Conservation (phyloP, 208 protist species). For the Leptomonas pyrrhocoris region DNA sequence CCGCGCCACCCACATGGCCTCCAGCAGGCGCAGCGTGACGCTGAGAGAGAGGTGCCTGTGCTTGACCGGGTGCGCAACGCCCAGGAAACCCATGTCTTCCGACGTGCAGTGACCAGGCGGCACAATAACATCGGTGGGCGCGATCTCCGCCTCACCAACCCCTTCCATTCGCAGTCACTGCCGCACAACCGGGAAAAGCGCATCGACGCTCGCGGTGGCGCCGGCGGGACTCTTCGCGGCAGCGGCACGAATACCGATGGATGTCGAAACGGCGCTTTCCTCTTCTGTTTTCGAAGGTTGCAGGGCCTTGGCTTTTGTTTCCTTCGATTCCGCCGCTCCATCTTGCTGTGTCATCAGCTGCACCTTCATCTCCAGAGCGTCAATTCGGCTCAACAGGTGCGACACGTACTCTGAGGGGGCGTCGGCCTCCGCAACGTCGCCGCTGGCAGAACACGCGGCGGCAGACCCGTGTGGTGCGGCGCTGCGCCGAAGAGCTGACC, state of each 20-base stretch:
- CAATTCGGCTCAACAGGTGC: slow-evolving; percentile 37
- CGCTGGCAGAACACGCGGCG: not conserved
- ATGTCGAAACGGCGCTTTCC: no score
- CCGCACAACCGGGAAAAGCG: slow-evolving; percentile 47
- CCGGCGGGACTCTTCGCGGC: not conserved
- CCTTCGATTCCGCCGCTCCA: not conserved
- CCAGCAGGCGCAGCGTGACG: slow-evolving; percentile 49
- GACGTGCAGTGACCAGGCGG: slow-evolving; percentile 52
- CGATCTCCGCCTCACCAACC: slow-evolving; percentile 65
- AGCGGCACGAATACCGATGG: not conserved
- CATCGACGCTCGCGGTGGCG: slow-evolving; percentile 12
- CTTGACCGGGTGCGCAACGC: slow-evolving; percentile 48
- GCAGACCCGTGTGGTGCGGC: not conserved
- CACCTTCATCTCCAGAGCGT: slow-evolving; percentile 39
- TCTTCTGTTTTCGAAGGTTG: not conserved
- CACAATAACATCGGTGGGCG: slow-evolving; percentile 52
- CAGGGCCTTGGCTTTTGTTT: no score
- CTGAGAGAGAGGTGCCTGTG: slow-evolving; percentile 63
- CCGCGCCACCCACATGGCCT: slow-evolving; percentile 62
- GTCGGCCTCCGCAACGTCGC: not conserved
- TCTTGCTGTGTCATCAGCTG: not conserved
- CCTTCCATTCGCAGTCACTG: slow-evolving; percentile 77
- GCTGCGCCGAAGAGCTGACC: not conserved
- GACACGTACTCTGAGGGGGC: slow-evolving; percentile 33
- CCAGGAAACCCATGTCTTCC: slow-evolving; percentile 71